Conservation (phyloP, 2,329 filamentous ascomycete species). For the Leptodontidium sp. region DNA sequence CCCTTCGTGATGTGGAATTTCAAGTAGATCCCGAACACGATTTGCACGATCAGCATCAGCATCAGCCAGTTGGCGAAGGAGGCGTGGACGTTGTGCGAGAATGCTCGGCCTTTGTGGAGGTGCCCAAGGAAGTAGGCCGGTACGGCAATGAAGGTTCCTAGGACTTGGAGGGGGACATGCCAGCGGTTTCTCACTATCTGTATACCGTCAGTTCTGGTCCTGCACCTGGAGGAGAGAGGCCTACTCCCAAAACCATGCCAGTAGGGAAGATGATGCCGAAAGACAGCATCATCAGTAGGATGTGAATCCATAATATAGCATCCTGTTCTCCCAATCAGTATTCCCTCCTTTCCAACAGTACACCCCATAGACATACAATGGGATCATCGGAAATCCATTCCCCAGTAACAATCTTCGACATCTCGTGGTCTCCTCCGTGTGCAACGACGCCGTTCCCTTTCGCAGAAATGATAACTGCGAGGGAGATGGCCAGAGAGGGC, state of each 20-base stretch:
- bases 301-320: conserved; percentile 90
- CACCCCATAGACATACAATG: conserved; percentile 11
- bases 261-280: conserved; percentile 93
- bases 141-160: conserved; percentile 78
- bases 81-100: conserved; percentile 81
- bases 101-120: conserved; percentile 87
- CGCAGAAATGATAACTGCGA: conserved; percentile 13
- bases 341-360: not conserved
- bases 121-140: conserved; percentile 93
- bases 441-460: conserved; percentile 9
- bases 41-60: conserved; percentile 78
- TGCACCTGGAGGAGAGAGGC: conserved; percentile 45
- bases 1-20: conserved; percentile 89
- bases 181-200: conserved; percentile 89
- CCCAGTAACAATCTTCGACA: conserved; percentile 22
- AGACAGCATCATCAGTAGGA: conserved; percentile 83
- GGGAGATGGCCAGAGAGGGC: conserved; percentile 7
- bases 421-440: conserved; percentile 22
- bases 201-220: conserved; percentile 24
- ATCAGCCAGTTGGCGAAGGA: conserved; percentile 83
- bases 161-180: conserved; percentile 89
- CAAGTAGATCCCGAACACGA: conserved; percentile 84
- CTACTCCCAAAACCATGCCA: conserved; percentile 93
- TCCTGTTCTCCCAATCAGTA: conserved; percentile 59
- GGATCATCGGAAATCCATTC: conserved; percentile 22